These are phyloP conservation scores for Aeschynomene evenia DNA, from an alignment of 306 rosid genomes.

Conservation along the genomic window DNA sequence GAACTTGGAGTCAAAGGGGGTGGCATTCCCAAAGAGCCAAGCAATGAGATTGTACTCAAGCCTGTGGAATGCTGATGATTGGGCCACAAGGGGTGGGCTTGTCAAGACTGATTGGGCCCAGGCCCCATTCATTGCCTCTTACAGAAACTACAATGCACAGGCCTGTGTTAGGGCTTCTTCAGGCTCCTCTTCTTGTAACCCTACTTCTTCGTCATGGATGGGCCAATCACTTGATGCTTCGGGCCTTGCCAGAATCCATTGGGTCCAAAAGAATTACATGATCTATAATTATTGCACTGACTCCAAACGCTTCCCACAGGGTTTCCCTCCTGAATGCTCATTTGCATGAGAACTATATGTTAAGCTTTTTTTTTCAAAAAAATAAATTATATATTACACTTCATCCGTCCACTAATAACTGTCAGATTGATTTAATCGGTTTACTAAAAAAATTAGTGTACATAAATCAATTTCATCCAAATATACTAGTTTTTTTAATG, in stretches of 20 bases:
- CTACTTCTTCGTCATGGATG: slow-evolving; percentile 35
- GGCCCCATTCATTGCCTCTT: slow-evolving; percentile 65
- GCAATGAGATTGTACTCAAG: slow-evolving; percentile 57
- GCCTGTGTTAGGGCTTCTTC: slow-evolving; percentile 44
- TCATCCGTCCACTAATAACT: no score
- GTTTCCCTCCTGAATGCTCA: slow-evolving; percentile 40
- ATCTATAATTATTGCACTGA: slow-evolving; percentile 55
- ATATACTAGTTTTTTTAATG: no score
- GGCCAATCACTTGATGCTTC: slow-evolving; percentile 33
- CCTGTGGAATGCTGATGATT: slow-evolving; percentile 64
- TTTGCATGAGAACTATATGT: neutral
- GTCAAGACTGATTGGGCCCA: slow-evolving; percentile 63
- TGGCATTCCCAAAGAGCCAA: slow-evolving; percentile 50
- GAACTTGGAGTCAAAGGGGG: slow-evolving; percentile 57
- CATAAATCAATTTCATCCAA: no score
- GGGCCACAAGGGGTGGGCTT: slow-evolving; percentile 73
- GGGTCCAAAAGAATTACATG: slow-evolving; percentile 53
- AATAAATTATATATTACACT: no score
- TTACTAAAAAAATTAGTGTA: no score
- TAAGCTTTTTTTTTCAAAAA: no score
- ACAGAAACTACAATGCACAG: slow-evolving; percentile 45
- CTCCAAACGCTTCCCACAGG: slow-evolving; percentile 48
- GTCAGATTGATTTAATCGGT: no score
- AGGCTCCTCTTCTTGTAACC: slow-evolving; percentile 35
- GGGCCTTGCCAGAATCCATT: slow-evolving; percentile 38